phyloP scores from a whole-genome alignment of 257 asterid genomes.

The Perilla frutescens region DNA sequence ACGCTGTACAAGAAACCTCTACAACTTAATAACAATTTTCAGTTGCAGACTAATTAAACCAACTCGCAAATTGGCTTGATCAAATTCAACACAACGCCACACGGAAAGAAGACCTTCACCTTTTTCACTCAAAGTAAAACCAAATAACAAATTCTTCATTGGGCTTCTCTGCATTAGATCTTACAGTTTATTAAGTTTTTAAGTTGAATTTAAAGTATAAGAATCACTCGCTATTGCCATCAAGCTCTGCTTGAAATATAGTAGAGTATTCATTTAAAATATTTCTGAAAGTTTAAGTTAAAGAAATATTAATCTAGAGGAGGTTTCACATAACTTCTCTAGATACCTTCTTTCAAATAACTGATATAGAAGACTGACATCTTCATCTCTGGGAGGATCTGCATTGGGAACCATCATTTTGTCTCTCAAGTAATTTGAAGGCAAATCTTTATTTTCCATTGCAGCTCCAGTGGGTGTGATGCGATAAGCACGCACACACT shows the following conservation, averaged over 20 bases:
- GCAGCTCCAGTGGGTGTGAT: slow-evolving; percentile 70
- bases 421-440: slow-evolving; percentile 60
- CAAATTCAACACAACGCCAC: slow-evolving; percentile 1
- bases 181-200: slow-evolving; percentile 18
- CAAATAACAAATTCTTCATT: neutral
- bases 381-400: slow-evolving; percentile 72
- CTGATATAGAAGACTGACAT: slow-evolving; percentile 59
- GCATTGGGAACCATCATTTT: slow-evolving; percentile 74
- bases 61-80: slow-evolving; percentile 21
- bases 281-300: neutral
- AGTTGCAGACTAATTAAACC: slow-evolving; percentile 13
- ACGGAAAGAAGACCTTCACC: slow-evolving; percentile 1
- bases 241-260: slow-evolving; percentile 19
- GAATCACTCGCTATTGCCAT: neutral
- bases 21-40: slow-evolving; percentile 12
- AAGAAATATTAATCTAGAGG: slow-evolving; percentile 8
- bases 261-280: neutral
- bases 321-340: neutral
- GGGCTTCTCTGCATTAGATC: slow-evolving; percentile 4
- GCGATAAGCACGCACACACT: slow-evolving; percentile 52
- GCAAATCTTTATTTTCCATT: slow-evolving; percentile 57
- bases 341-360: slow-evolving; percentile 81
- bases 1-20: slow-evolving; percentile 8
- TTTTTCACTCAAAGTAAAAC: neutral
- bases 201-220: neutral